Conservation (phyloP, 257 asterid genomes). For the Buddleja alternifolia region DNA sequence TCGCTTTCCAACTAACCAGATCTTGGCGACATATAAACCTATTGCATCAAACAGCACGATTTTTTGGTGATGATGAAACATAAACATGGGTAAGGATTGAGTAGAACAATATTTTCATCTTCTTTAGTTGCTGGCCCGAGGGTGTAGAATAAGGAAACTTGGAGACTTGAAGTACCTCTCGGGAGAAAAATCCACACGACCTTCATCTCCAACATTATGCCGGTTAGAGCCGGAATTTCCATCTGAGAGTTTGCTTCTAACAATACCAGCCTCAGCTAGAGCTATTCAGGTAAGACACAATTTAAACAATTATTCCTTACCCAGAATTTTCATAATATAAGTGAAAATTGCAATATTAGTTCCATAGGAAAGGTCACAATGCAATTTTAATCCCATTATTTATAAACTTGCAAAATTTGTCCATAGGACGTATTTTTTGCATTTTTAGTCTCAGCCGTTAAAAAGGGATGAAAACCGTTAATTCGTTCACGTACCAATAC, state of each 20-base stretch:
- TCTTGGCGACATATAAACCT: constrained; percentile 84
- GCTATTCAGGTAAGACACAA: constrained; percentile 46
- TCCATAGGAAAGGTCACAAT: too few relatives aligned
- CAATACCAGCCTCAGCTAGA: constrained; percentile 85
- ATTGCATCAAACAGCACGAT: constrained; percentile 30
- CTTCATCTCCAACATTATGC: constrained; percentile 39
- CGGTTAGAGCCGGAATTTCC: constrained; percentile 26
- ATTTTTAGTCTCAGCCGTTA: too few relatives aligned
- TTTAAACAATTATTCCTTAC: constrained; percentile 20
- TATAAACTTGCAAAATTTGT: too few relatives aligned
- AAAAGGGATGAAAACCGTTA: too few relatives aligned
- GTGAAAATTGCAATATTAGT: too few relatives aligned
- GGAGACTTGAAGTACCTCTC: constrained; percentile 58
- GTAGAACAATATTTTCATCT: not conserved
- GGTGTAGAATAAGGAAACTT: constrained; percentile 6
- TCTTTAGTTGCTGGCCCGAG: not conserved
- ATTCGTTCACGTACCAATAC: too few relatives aligned
- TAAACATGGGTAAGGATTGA: not conserved
- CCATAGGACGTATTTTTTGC: too few relatives aligned
- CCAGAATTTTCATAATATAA: constrained; percentile 1
- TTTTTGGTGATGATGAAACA: constrained; percentile 18
- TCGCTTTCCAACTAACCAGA: constrained; percentile 85
- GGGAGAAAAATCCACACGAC: constrained; percentile 50
- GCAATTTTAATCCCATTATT: too few relatives aligned
- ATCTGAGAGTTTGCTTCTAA: constrained; percentile 74